These are phyloP conservation scores for Candida sp. DNA, from an alignment of 1,139 yeast species.

Conservation along the genomic window DNA sequence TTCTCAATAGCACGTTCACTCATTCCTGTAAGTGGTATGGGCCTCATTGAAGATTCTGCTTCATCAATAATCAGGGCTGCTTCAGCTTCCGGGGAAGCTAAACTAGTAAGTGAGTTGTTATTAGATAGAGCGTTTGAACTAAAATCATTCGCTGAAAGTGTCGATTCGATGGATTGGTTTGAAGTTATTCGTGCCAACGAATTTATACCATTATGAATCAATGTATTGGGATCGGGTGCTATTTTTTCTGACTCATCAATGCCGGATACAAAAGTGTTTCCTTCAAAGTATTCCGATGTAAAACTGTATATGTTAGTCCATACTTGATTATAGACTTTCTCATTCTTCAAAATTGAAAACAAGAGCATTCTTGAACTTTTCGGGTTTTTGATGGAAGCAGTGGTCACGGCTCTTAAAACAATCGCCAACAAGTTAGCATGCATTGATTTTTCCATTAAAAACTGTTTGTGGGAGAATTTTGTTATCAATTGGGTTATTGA, in stretches of 20 bases:
- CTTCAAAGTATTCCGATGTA: conserved; percentile 23
- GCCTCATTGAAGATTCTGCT: conserved; percentile 31
- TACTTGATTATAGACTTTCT: conserved; percentile 29
- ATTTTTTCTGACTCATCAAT: conserved; percentile 10
- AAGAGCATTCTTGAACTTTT: conserved; percentile 52
- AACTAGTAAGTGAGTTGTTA: neutral
- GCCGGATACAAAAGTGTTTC: conserved; percentile 14
- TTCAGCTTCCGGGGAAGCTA: neutral
- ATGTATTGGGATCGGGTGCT: conserved; percentile 3
- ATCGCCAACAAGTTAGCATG: conserved; percentile 61
- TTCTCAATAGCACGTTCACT: conserved; percentile 60
- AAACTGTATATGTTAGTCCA: conserved; percentile 30
- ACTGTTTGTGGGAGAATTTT: conserved; percentile 38
- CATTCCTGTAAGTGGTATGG: conserved; percentile 60
- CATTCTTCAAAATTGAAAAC: conserved; percentile 51
- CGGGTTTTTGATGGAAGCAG: conserved; percentile 47
- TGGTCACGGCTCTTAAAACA: conserved; percentile 50
- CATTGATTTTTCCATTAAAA: conserved; percentile 39
- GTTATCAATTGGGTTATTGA: conserved; percentile 52
- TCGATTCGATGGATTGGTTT: neutral
- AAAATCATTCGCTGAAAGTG: neutral
- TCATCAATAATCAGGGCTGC: conserved; percentile 8
- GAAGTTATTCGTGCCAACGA: conserved; percentile 1
- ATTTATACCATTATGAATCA: conserved; percentile 3
- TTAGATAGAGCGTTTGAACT: neutral